Percentiles rank a stretch among this genome's conserved stretches.
These are phyloP conservation scores for Colletotrichum cordylinicola DNA, from an alignment of 2,329 filamentous ascomycete species.

Conservation along the genomic window DNA sequence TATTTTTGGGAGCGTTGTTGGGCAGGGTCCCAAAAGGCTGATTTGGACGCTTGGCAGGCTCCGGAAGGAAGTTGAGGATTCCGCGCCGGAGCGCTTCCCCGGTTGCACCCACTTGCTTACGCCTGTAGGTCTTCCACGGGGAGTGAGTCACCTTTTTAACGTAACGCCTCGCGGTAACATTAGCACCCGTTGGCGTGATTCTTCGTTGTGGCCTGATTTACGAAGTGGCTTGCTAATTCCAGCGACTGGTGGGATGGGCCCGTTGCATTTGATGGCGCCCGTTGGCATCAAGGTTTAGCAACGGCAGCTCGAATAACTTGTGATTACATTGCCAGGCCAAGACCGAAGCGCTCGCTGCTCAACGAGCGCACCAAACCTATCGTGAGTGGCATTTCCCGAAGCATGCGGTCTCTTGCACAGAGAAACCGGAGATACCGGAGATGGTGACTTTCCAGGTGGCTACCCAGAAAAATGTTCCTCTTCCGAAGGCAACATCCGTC, in stretches of 20 bases:
- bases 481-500: no score
- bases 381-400: no score
- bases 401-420: no score
- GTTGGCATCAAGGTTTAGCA: not conserved
- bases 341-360: no score
- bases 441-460: no score
- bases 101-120: not conserved
- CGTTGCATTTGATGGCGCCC: not conserved
- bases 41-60: not conserved
- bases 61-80: not conserved
- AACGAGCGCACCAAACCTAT: no score
- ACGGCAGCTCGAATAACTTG: not conserved
- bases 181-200: not conserved
- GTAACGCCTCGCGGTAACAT: not conserved
- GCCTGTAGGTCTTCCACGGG: not conserved
- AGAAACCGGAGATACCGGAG: no score
- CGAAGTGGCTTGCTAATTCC: not conserved
- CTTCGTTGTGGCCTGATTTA: not conserved
- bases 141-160: not conserved
- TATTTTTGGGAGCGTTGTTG: not conserved
- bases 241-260: not conserved
- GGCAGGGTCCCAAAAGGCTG: not conserved
- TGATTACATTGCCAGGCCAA: no score
- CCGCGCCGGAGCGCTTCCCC: not conserved
- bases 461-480: no score